Conservation (phyloP, 106 monocot genomes). For the Vanilla planifolia region DNA sequence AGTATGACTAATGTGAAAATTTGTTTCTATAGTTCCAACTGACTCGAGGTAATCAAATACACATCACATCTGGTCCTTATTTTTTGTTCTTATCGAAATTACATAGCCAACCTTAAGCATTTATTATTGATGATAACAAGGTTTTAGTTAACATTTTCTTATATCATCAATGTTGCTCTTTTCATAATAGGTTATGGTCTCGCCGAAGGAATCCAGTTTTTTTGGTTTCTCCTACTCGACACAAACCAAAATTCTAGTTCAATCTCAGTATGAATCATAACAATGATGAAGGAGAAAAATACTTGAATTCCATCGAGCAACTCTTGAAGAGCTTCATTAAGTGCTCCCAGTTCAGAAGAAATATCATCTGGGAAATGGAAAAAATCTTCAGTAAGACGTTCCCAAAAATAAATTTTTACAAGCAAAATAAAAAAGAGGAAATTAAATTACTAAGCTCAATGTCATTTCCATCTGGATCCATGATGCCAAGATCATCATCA, state of each 20-base stretch:
- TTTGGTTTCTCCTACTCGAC: no score
- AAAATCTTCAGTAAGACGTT: background rate
- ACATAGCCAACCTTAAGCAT: no score
- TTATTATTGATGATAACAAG: no score
- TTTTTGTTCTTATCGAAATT: no score
- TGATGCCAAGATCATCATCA: slow-evolving; percentile 68
- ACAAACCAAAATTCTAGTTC: background rate
- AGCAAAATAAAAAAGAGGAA: slow-evolving; percentile 5
- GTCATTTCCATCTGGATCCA: slow-evolving; percentile 93
- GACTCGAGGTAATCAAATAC: no score
- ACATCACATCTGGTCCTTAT: no score
- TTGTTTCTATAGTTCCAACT: no score
- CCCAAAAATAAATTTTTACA: background rate
- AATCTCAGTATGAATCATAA: background rate
- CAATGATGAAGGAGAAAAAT: slow-evolving; percentile 9
- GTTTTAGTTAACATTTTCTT: no score
- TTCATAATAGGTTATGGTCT: no score
- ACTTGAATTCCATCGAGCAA: slow-evolving; percentile 99
- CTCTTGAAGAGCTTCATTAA: slow-evolving; percentile 98
- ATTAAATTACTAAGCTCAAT: slow-evolving; percentile 38
- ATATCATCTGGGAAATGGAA: slow-evolving; percentile 32
- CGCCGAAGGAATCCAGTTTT: no score
- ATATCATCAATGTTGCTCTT: no score
- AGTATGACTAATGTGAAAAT: no score
- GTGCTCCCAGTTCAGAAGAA: slow-evolving; percentile 56